phyloP scores from a whole-genome alignment of 176 grass and related monocot genomes.

The Triticum dicoccoides region DNA sequence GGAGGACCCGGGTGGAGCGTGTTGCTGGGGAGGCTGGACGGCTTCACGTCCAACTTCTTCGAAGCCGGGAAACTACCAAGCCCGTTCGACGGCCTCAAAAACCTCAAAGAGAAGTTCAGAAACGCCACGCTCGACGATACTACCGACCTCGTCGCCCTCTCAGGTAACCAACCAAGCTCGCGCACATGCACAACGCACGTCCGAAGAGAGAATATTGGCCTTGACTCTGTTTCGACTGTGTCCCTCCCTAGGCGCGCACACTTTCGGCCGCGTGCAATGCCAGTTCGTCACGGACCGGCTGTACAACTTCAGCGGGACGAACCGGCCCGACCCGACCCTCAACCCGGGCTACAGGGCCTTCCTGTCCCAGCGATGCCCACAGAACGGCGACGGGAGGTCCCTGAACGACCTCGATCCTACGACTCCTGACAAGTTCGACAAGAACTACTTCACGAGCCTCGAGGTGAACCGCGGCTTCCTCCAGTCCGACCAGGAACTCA shows the following conservation, averaged over 20 bases:
- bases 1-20: constrained; percentile 59
- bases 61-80: constrained; percentile 27
- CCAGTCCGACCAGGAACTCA: constrained; percentile 59
- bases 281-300: constrained; percentile 35
- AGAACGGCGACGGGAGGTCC: background rate
- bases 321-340: constrained; percentile 46
- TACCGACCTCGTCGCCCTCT: constrained; percentile 66
- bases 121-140: background rate
- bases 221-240: background rate
- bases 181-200: background rate
- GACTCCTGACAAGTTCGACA: constrained; percentile 52
- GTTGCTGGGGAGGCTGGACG: constrained; percentile 56
- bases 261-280: constrained; percentile 57
- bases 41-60: constrained; percentile 19
- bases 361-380: constrained; percentile 39
- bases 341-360: background rate
- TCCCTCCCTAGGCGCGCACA: constrained; percentile 47
- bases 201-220: background rate
- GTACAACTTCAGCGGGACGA: constrained; percentile 57
- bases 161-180: constrained; percentile 20
- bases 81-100: constrained; percentile 31
- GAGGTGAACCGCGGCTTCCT: constrained; percentile 41
- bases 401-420: constrained; percentile 61
- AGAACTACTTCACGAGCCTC: constrained; percentile 61
- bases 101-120: constrained; percentile 9